phyloP scores from a whole-genome alignment of 306 rosid species.

The Medicago lupulina region DNA sequence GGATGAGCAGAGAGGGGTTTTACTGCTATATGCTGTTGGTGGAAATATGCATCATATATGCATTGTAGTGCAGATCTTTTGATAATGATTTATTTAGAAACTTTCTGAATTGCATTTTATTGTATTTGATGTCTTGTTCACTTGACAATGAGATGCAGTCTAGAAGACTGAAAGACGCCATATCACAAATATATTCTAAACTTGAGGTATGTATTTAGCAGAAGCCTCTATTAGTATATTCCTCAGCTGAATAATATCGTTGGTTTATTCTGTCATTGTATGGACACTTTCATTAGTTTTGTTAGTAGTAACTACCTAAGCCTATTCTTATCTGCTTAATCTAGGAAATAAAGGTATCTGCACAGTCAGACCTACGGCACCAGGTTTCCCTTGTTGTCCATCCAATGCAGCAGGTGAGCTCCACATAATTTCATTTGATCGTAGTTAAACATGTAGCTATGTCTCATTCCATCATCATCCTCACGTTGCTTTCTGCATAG shows the following conservation, averaged over 20 bases:
- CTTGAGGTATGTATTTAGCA: slow-evolving; percentile 69
- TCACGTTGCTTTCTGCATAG: too few relatives aligned
- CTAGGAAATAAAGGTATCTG: slow-evolving; percentile 86
- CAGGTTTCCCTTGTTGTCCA: slow-evolving; percentile 91
- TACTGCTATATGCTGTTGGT: slow-evolving; percentile 32
- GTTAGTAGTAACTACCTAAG: slow-evolving; percentile 9
- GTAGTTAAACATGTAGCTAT: too few relatives aligned
- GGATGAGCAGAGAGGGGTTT: slow-evolving; percentile 7
- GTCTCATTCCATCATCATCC: too few relatives aligned
- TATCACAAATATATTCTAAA: slow-evolving; percentile 84
- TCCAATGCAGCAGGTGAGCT: slow-evolving; percentile 95
- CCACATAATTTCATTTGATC: slow-evolving; percentile 22
- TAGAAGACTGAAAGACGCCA: slow-evolving; percentile 85
- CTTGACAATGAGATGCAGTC: slow-evolving; percentile 60
- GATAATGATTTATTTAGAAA: slow-evolving; percentile 4
- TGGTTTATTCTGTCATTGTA: slow-evolving; percentile 22
- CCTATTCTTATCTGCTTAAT: slow-evolving; percentile 35
- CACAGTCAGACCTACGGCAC: slow-evolving; percentile 81
- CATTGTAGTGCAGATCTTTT: slow-evolving; percentile 9
- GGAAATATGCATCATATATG: slow-evolving; percentile 16
- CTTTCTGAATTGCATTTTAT: slow-evolving; percentile 37
- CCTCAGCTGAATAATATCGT: slow-evolving; percentile 12
- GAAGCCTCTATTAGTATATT: slow-evolving; percentile 23
- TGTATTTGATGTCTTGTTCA: slow-evolving; percentile 39
- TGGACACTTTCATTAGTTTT: slow-evolving; percentile 8